Percentiles rank a stretch among this genome's conserved stretches.
Evolutionary conservation across 192 early-diverging fungal genomes (phyloP).

Genomic region (Rhizophagus sp.): DNA sequence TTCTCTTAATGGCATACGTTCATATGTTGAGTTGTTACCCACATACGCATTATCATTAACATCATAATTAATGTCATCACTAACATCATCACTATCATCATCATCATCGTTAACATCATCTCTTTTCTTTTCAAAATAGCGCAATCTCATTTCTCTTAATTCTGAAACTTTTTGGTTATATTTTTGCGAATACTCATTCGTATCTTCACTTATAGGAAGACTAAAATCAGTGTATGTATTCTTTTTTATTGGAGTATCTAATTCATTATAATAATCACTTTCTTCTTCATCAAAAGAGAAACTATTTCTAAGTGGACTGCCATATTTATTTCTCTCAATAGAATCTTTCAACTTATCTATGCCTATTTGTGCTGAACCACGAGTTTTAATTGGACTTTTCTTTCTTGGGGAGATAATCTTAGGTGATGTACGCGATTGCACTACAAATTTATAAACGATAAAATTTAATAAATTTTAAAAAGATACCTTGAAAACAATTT

Average conservation of each 20-base stretch:
- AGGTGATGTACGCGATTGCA: not conserved
- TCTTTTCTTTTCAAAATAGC: not conserved
- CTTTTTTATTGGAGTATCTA: not conserved
- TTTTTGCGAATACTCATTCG: not conserved
- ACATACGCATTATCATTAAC: not conserved
- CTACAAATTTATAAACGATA: not conserved
- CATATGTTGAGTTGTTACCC: not conserved
- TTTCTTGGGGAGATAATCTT: slow-evolving; percentile 6
- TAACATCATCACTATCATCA: too few species aligned
- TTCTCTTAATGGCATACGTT: not conserved
- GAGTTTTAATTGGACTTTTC: not conserved
- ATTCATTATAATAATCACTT: not conserved
- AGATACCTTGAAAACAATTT: not conserved
- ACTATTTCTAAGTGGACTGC: not conserved
- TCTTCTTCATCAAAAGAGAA: not conserved
- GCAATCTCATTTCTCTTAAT: not conserved
- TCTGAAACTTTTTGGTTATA: not conserved
- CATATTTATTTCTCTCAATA: not conserved
- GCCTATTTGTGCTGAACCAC: not conserved
- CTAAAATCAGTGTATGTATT: not conserved
- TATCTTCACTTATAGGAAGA: not conserved
- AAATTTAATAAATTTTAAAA: not conserved
- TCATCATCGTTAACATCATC: not conserved
- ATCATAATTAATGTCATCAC: too few species aligned
- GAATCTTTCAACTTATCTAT: not conserved